A percentile compares a stretch with the other conserved stretches of the same genome.
phyloP scores from a whole-genome alignment of 2,329 filamentous ascomycete species.

The Thelonectria rubi region DNA sequence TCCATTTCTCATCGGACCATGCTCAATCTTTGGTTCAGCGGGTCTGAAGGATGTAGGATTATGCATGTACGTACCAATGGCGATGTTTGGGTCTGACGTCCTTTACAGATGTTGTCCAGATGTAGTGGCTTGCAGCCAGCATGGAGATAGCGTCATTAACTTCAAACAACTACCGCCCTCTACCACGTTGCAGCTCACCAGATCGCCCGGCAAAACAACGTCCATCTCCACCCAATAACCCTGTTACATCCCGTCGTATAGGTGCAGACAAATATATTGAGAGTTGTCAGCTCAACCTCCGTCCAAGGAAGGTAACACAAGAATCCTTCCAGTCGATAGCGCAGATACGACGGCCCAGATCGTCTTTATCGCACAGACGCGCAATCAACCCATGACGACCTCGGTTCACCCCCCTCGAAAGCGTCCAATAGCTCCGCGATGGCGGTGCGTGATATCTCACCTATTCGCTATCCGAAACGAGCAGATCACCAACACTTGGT shows the following conservation, averaged over 20 bases:
- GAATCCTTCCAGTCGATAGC: background rate
- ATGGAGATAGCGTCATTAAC: conserved; percentile 3
- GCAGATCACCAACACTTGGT: conserved; percentile 3
- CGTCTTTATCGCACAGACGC: conserved; percentile 9
- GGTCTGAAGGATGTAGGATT: background rate
- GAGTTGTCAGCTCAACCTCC: background rate
- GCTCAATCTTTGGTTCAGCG: background rate
- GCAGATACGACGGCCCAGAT: background rate
- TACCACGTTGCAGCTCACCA: background rate
- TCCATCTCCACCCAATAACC: background rate
- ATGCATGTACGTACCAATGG: background rate
- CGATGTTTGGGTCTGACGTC: background rate
- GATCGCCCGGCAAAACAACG: background rate
- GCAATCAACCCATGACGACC: conserved; percentile 15
- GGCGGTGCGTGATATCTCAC: conserved; percentile 2
- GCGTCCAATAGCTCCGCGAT: conserved; percentile 3
- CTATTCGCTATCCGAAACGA: conserved; percentile 28
- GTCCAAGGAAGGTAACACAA: background rate
- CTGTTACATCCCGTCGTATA: background rate
- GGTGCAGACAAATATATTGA: background rate
- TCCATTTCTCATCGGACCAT: background rate
- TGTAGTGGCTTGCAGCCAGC: background rate
- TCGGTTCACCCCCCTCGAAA: background rate
- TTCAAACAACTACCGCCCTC: background rate
- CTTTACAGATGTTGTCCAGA: background rate